Evolutionary conservation across 2,329 filamentous ascomycete genomes (phyloP), one percentile per base, ranked within the genome.

Genomic region (Trichoderma koningiopsis): DNA sequence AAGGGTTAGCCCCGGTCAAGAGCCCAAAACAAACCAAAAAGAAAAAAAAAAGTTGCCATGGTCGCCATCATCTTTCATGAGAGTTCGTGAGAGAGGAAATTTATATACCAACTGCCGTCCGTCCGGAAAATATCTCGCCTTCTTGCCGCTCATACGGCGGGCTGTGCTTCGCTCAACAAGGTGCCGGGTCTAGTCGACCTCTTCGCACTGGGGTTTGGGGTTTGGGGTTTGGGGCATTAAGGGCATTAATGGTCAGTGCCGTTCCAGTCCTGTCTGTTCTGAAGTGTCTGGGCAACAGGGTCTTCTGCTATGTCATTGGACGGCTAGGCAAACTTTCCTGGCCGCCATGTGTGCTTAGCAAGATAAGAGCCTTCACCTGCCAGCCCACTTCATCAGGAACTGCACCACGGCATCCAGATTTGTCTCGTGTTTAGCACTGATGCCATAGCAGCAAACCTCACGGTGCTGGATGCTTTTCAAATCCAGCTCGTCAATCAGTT

Each of bases 391-490:
- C 80, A 99, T 95, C 79, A 99, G 85, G 92, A 96, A 99, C 79
- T 97, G 92, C 76, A 99, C 85, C 64, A 99, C 96, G 7, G 95
- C 96, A 78, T 99, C 95, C 73, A 99, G 89, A 82, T 99, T 99
- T 69, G 95, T 99, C 83, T 99, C 96, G 80, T 98, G 95, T 81
- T 98, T 98, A 71, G 95, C 96, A 79, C 94, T 97, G 83, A 99
- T 97, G 71, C 95, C 95, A 81, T 99, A 99, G 83, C 96, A 98
- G 83, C 93, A 97, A 75, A 99, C 95, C 81, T 99, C 96, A 68
- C 96, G 92, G 76, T 93, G 91, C 70, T 90, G 92, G 79, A 99
- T 94, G 74, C 88, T 89, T 80, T 96, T 97, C 69, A 99, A 87
- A 75, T 97, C 91, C 81, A 99, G 87, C 72, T 91, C 91, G 71